Base-by-base conservation (phyloP, 495 filamentous ascomycete genomes). In the Penicillium pancosmium region DNA sequence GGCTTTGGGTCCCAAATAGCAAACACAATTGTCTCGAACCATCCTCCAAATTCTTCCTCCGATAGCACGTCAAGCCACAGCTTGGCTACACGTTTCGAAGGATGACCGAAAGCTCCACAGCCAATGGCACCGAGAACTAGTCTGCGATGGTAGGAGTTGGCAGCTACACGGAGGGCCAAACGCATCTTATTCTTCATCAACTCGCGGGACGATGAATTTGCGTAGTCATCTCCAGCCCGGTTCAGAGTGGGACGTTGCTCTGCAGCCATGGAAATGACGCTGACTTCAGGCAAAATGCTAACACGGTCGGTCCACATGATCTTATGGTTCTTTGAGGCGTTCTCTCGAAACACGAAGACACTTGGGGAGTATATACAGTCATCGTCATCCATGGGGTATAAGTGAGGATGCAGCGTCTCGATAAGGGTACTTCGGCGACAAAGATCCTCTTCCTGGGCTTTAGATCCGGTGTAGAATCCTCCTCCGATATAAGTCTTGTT, bases 91-190 rank as follows among this genome's bases (percentile, higher is more conserved):
- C 84, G 84, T 18, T 73, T 68, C 1, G 78, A 74, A 9, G 88
- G 88, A 61, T 89, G 87, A 6, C 54, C 61, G 69, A 87, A 89
- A 3, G 77, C 84, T 1, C 86, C 87, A 56, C 88, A 90, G 2
- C 88, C 88, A 69, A 89, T 73, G 0, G 87, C 87, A 0, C 88
- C 87, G 2, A 90, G 76, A 12, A 89, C 80, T 12, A 90, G 61
- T 65, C 75, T 73, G 13, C 76, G 71, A 63, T 87, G 84, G 10
- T 73, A 75, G 21, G 80, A 74, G 4, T 61, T 54, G 9, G 74
- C 85, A 16, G 84, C 80, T 18, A 87, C 70, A 3, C 85, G 78
- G 23, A 89, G 73, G 23, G 78, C 73, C 41, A 82, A 50, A 25
- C 85, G 72, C 71, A 90, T 87, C 66, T 88, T 90, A 13, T 71